Base-by-base conservation (phyloP, 345 rosid genomes). In the Brassica napus region DNA sequence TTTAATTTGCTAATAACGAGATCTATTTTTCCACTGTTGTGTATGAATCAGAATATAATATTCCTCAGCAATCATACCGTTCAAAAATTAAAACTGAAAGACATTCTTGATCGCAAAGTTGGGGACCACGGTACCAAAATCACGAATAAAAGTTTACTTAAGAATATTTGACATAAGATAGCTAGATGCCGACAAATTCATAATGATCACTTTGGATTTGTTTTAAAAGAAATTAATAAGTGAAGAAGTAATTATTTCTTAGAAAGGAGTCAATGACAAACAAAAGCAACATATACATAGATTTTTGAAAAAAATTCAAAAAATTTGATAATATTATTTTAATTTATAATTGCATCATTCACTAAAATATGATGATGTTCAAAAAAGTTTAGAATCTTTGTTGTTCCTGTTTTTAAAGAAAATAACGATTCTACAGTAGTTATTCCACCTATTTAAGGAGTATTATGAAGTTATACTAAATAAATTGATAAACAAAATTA, bases 131-230 rank as follows among this genome's bases (percentile, higher is more conserved):
- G 68, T 49, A 47, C 80, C 55, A 71, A 65, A 69, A 49, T 68
- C 69, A 74, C 63, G 59, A 68, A 68, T 68, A 68, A 68, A 26
- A 55, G 37, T 63, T 55, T 58, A 62, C 35, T 34, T 60, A 24
- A 42, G 60, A 55, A 60, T 52, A 68, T 69, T 79, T 61, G 60
- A 74, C 71, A 74, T 55, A 60, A 80, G 71, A 76, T 71, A 75
- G 79, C 58, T 73, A 64, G 76, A 70, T 81, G 83, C 80, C 83
- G 83, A 81, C 80, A 81, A 81, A 70, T 34, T 39, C 70, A 39
- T 67, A 77, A 77, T 66, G 74, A 72, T 63, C 67, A 68, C 70
- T 62, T 52, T 10, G 30, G 37, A 68, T 74, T 79, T 74, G 26
- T 62, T 54, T 60, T 32, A 1, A 14, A 24, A 68, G 18, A 26